Conservation (phyloP, 306 rosid species). For the Canavalia ensiformis region DNA sequence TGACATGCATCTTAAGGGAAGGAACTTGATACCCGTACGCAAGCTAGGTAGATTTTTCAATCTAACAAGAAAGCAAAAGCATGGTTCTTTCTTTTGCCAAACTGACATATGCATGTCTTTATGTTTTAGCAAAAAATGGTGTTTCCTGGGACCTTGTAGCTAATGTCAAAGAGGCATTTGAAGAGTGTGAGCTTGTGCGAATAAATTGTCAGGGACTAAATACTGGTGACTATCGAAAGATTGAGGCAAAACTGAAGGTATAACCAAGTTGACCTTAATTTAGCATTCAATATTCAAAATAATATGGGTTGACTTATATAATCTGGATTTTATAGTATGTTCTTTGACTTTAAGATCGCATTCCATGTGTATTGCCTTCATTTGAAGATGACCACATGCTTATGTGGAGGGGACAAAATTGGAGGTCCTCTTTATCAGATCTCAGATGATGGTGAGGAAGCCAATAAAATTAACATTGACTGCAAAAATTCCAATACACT, state of each 20-base stretch:
- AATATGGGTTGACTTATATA: not conserved
- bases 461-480: constrained; percentile 39
- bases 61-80: not conserved
- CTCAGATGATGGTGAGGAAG: constrained; percentile 44
- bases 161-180: constrained; percentile 81
- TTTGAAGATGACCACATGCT: constrained; percentile 81
- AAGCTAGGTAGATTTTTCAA: constrained; percentile 65
- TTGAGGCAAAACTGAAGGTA: constrained; percentile 88
- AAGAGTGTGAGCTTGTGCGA: constrained; percentile 78
- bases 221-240: constrained; percentile 73
- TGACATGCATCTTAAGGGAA: constrained; percentile 80
- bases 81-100: constrained; percentile 19
- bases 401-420: constrained; percentile 80
- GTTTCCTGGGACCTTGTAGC: constrained; percentile 70
- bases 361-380: constrained; percentile 84
- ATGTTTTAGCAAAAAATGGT: constrained; percentile 80
- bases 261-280: constrained; percentile 26
- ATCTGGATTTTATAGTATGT: not conserved
- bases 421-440: constrained; percentile 62
- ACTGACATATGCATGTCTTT: constrained; percentile 27
- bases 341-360: constrained; percentile 72
- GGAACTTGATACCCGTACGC: constrained; percentile 68
- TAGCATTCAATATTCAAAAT: constrained; percentile 4
- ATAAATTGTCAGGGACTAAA: constrained; percentile 80
- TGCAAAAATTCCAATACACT: constrained; percentile 39